These are phyloP conservation scores for Earliella scabrosa DNA, from an alignment of 1,284 basidiomycete species.

Conservation along the genomic window DNA sequence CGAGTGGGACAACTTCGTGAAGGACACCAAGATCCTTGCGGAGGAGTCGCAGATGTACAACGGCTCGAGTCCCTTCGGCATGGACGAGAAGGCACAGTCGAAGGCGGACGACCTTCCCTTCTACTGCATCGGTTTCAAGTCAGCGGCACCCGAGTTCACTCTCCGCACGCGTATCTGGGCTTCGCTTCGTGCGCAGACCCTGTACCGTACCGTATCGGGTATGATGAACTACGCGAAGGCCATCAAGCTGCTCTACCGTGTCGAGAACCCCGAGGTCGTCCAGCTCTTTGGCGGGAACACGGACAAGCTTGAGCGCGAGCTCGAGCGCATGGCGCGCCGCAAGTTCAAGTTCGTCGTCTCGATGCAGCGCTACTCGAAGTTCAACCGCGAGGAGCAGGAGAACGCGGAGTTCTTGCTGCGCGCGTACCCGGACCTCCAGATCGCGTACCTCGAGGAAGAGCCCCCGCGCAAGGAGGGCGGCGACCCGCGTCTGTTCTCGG, in stretches of 20 bases:
- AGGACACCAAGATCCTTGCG: slow-evolving; percentile 98
- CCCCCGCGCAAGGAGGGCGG: slow-evolving; percentile 92
- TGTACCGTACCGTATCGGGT: slow-evolving; percentile 98
- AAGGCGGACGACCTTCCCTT: slow-evolving; percentile 96
- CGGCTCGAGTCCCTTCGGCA: slow-evolving; percentile 78
- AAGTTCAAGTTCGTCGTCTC: slow-evolving; percentile 99
- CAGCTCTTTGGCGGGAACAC: slow-evolving; percentile 98
- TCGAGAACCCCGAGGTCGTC: slow-evolving; percentile 99
- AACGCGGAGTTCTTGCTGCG: slow-evolving; percentile 98
- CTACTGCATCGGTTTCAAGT: slow-evolving; percentile 99
- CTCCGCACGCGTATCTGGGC: slow-evolving; percentile 99
- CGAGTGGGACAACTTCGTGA: slow-evolving; percentile 99
- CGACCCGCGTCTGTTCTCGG: slow-evolving; percentile 94
- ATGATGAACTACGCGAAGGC: slow-evolving; percentile 99
- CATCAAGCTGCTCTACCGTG: slow-evolving; percentile 99
- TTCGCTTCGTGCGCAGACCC: slow-evolving; percentile 95
- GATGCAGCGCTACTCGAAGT: slow-evolving; percentile 99
- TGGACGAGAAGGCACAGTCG: slow-evolving; percentile 86
- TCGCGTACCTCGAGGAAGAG: slow-evolving; percentile 98
- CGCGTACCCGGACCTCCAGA: slow-evolving; percentile 98
- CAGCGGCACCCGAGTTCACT: slow-evolving; percentile 97
- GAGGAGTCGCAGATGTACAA: slow-evolving; percentile 93
- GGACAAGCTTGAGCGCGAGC: slow-evolving; percentile 94
- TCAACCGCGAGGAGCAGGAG: slow-evolving; percentile 99
- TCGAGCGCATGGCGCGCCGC: slow-evolving; percentile 96